These are phyloP conservation scores for Carex myosuroides DNA, from an alignment of 176 grass and related monocot species.

Conservation along the genomic window DNA sequence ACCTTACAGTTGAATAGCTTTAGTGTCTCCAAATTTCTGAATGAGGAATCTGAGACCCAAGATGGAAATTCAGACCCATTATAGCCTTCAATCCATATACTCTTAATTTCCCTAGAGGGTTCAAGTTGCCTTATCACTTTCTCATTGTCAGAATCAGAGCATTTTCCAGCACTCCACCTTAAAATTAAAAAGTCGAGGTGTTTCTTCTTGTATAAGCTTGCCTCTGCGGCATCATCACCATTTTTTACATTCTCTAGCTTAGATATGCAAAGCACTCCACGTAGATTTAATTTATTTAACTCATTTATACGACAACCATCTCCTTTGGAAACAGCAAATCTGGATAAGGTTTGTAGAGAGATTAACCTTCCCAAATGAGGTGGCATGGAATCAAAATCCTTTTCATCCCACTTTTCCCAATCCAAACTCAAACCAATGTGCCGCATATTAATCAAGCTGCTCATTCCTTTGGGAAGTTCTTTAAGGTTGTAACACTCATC, in stretches of 20 bases:
- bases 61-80: constrained; percentile 13
- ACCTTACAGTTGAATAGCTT: constrained; percentile 18
- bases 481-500: constrained; percentile 18
- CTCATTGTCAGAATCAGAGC: not conserved
- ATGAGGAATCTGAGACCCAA: constrained; percentile 22
- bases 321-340: constrained; percentile 6
- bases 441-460: constrained; percentile 12
- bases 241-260: constrained; percentile 29
- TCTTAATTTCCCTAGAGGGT: constrained; percentile 13
- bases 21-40: constrained; percentile 22
- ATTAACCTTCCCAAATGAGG: constrained; percentile 23
- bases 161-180: not conserved
- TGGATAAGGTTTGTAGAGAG: constrained; percentile 28
- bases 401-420: constrained; percentile 5
- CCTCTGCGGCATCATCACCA: not conserved
- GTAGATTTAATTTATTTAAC: constrained; percentile 8
- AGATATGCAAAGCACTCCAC: constrained; percentile 28
- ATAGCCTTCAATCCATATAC: constrained; percentile 30
- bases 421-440: constrained; percentile 30
- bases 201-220: not conserved
- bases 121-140: constrained; percentile 10
- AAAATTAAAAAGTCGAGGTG: constrained; percentile 2
- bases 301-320: not conserved
- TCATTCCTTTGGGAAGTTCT: constrained; percentile 16
- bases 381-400: constrained; percentile 21